These are phyloP conservation scores for Neofusicoccum sp. DNA, from an alignment of 2,329 filamentous ascomycete genomes.

Conservation along the genomic window DNA sequence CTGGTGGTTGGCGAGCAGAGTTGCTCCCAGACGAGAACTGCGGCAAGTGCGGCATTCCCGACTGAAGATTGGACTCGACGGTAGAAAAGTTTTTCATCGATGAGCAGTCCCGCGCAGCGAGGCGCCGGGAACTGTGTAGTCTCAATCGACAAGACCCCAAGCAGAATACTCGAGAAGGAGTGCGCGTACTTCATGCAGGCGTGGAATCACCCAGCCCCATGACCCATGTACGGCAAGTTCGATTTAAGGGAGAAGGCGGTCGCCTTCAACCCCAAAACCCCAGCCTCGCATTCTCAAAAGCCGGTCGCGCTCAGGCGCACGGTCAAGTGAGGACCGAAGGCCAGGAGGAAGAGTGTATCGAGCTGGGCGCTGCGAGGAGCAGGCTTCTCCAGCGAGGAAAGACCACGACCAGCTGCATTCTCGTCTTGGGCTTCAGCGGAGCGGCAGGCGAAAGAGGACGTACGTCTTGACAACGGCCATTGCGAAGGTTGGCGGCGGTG, in stretches of 20 bases:
- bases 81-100: conserved; percentile 66
- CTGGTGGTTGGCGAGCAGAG: conserved; percentile 54
- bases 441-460: conserved; percentile 45
- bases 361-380: conserved; percentile 61
- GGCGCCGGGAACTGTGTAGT: conserved; percentile 26
- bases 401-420: conserved; percentile 62
- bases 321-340: conserved; percentile 53
- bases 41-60: conserved; percentile 90
- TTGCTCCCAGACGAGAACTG: conserved; percentile 90
- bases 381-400: conserved; percentile 71
- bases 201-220: conserved; percentile 9
- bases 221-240: conserved; percentile 41
- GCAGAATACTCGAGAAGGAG: conserved; percentile 51
- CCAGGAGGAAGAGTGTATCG: conserved; percentile 60
- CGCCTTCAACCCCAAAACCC: conserved; percentile 79
- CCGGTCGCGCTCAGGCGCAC: background rate
- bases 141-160: conserved; percentile 79
- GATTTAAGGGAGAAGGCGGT: conserved; percentile 70
- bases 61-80: conserved; percentile 77
- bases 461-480: conserved; percentile 57
- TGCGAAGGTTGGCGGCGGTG: conserved; percentile 42
- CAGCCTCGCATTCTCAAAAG: conserved; percentile 57
- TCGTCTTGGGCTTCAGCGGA: conserved; percentile 20
- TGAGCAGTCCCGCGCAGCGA: conserved; percentile 51
- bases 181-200: conserved; percentile 42